phyloP scores from a whole-genome alignment of 768 basidiomycete species.

The Trichaptum fuscoviolaceum region DNA sequence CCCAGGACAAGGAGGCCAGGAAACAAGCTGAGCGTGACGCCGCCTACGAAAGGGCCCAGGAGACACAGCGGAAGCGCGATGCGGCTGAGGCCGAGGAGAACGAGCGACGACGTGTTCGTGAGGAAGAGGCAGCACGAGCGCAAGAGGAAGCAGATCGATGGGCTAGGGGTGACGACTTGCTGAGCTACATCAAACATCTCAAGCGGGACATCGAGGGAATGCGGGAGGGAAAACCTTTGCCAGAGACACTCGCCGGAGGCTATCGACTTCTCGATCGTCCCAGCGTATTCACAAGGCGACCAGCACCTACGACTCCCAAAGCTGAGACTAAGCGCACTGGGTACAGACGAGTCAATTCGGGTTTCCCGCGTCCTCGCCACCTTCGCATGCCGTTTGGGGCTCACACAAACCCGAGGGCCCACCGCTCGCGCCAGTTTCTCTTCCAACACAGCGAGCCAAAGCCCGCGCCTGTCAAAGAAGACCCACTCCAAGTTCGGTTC shows the following conservation, averaged over 20 bases:
- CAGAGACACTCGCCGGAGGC: neutral
- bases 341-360: neutral
- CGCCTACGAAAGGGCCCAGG: no score
- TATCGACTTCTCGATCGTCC: neutral
- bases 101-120: neutral
- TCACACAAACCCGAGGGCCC: no score
- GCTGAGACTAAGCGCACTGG: neutral
- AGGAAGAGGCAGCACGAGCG: neutral
- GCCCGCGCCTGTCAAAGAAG: neutral
- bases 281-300: neutral
- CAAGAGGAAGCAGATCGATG: neutral
- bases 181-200: neutral
- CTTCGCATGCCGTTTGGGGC: neutral
- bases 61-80: no score
- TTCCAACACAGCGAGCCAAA: neutral
- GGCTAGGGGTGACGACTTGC: neutral
- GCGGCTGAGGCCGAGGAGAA: neutral
- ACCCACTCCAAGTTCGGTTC: neutral
- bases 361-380: neutral
- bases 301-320: neutral
- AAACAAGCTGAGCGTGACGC: no score
- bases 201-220: neutral
- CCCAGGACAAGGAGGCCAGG: no score
- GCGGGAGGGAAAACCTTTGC: neutral
- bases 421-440: neutral